Evolutionary conservation across 208 protist species (phyloP).

Genomic region (Giardia duodenalis): DNA sequence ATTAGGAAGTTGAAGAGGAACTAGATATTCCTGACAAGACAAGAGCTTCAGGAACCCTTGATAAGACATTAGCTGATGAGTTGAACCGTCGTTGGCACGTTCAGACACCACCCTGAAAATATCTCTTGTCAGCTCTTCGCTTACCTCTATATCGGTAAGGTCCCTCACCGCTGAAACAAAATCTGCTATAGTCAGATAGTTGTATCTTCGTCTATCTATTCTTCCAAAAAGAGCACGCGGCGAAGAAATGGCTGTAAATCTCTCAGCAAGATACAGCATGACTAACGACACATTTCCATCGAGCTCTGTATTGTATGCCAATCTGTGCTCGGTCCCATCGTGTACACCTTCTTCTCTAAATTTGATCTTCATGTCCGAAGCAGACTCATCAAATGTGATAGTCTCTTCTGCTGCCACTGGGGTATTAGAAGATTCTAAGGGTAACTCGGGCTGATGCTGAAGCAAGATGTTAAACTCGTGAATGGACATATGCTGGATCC

Average conservation of each 20-base stretch:
- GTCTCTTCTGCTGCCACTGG: too few species aligned
- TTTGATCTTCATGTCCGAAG: too few species aligned
- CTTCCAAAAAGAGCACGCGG: neutral
- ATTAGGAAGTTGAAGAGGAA: neutral
- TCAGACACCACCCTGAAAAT: neutral
- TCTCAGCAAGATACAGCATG: neutral
- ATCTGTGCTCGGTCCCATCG: too few species aligned
- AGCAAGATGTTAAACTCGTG: neutral
- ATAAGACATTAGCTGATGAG: too few species aligned
- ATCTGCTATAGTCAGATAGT: neutral
- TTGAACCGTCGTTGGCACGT: neutral
- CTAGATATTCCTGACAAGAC: neutral
- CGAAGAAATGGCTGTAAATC: neutral
- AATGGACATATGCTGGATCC: neutral
- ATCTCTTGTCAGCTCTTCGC: neutral
- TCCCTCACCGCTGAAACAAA: neutral
- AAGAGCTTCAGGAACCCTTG: neutral
- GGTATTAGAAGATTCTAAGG: neutral
- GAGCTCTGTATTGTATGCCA: neutral
- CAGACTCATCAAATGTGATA: too few species aligned
- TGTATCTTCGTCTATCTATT: neutral
- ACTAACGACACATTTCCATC: neutral
- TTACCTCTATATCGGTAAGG: neutral
- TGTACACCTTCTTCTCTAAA: too few species aligned
- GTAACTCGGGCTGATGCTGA: neutral